Evolutionary conservation across 495 filamentous ascomycete species (phyloP).

Genomic region (Penicillium steckii): DNA sequence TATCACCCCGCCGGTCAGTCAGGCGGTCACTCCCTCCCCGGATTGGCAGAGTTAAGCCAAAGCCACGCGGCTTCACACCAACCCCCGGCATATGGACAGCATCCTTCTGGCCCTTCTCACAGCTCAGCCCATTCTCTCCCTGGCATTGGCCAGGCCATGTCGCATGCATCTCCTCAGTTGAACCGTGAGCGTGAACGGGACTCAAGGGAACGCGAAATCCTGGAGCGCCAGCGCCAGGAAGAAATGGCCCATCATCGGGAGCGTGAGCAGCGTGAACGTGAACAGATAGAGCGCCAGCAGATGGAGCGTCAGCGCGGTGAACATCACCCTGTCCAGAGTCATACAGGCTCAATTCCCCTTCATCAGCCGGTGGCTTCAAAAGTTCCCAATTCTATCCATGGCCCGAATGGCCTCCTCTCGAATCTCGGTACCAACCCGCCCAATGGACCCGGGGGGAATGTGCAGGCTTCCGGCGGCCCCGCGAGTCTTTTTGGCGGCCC

Average conservation of each 20-base stretch:
- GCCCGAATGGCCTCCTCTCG: constrained; percentile 80
- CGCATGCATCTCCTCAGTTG: constrained; percentile 52
- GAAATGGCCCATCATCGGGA: constrained; percentile 58
- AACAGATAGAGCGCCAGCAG: constrained; percentile 54
- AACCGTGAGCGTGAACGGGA: constrained; percentile 55
- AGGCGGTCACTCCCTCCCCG: constrained; percentile 50
- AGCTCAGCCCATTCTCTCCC: constrained; percentile 50
- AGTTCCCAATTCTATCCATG: constrained; percentile 76
- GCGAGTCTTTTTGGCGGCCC: constrained; percentile 65
- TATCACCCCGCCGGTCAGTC: constrained; percentile 46
- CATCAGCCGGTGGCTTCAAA: constrained; percentile 89
- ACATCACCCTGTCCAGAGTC: constrained; percentile 77
- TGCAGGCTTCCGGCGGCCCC: constrained; percentile 66
- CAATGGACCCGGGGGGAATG: constrained; percentile 49
- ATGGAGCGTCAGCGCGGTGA: constrained; percentile 50
- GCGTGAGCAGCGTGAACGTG: constrained; percentile 68
- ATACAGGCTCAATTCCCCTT: constrained; percentile 77
- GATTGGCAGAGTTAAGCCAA: constrained; percentile 51
- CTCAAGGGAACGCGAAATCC: constrained; percentile 47
- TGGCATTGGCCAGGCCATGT: constrained; percentile 51
- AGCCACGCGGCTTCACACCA: constrained; percentile 49
- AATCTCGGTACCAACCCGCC: constrained; percentile 62
- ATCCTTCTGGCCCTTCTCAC: constrained; percentile 41
- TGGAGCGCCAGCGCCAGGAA: constrained; percentile 55
- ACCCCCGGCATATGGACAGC: constrained; percentile 47